Conservation (phyloP, 129 eudicot species). For the Tanacetum coccineum region DNA sequence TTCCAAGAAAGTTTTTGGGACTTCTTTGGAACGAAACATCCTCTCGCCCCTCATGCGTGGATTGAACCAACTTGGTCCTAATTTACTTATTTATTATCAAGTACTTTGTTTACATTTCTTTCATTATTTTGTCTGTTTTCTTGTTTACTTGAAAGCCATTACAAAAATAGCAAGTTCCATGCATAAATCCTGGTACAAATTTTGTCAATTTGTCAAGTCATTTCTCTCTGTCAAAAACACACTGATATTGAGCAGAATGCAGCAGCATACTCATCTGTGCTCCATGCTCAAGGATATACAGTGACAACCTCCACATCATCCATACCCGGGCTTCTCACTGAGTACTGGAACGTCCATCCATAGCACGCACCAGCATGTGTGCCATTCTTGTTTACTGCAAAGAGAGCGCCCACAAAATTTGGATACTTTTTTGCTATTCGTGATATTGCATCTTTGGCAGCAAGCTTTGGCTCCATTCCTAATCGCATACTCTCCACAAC, state of each 20-base stretch:
- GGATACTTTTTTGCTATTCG: conserved; percentile 78
- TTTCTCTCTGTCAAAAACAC: too few relatives aligned
- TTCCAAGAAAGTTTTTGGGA: too few relatives aligned
- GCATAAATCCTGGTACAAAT: too few relatives aligned
- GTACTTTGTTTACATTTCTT: too few relatives aligned
- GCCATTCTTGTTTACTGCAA: conserved; percentile 77
- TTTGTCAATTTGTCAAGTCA: too few relatives aligned
- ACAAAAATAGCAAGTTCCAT: too few relatives aligned
- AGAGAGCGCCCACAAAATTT: conserved; percentile 69
- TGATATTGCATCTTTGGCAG: conserved; percentile 83
- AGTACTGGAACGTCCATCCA: conserved; percentile 95
- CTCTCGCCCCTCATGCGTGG: too few relatives aligned
- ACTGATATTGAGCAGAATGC: background rate
- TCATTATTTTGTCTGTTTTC: too few relatives aligned
- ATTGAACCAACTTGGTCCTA: too few relatives aligned
- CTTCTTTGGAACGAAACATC: too few relatives aligned
- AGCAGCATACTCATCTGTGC: background rate
- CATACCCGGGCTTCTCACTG: conserved; percentile 66
- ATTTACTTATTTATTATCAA: too few relatives aligned
- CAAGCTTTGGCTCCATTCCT: conserved; percentile 75
- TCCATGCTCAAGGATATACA: conserved; percentile 40
- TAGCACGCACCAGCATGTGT: conserved; percentile 90
- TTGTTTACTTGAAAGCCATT: too few relatives aligned
- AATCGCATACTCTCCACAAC: conserved; percentile 95
- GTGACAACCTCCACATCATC: conserved; percentile 72